Evolutionary conservation across 192 early-diverging fungal species (phyloP), one percentile per base, ranked within the genome.

Genomic region (Irineochytrium annulatum): DNA sequence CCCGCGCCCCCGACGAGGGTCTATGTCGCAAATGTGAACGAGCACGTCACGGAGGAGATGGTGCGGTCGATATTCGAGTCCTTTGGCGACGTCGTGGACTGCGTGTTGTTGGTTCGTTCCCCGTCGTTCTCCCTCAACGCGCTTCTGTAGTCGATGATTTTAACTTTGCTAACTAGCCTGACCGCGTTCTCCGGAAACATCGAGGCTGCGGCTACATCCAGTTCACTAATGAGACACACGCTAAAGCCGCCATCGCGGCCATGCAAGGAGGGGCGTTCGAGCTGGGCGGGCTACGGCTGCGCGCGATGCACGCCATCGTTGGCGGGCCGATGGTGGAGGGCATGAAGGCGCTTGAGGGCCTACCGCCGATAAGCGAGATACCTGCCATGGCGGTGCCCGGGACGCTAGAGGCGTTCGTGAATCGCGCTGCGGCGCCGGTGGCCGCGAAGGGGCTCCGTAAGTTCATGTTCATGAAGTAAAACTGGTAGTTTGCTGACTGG

Each of bases 1-100:
- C 67, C 68, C 28, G 80, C 92, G 8, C 80, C 79, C 3, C 59
- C 73, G 2, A 71, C 77, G 44, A 85, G 91, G 43, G 78, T 95
- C 32, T 95, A 91, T 62, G 82, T 95, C 44, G 84, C 91, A 48
- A 95, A 92, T 56, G 78, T 95, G 53, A 88, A 89, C 46, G 82
- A 85, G 70, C 70, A 75, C 6, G 81, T 95, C 30, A 72, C 80
- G 2, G 91, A 95, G 68, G 70, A 82, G 1, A 84, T 86, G 64
- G 67, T 95, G 52, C 54, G 71, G 34, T 83, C 81, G 51, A 90
- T 95, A 13, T 93, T 95, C 75, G 80, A 87, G 30, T 76, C 90
- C 1, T 95, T 95, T 78, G 93, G 93, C 4, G 74, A 77, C 8
- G 83, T 95, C 30, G 76, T 72, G 20, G 72, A 68, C 26, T 92